These are phyloP conservation scores for Stachybotrys echinatus DNA, from an alignment of 2,329 filamentous ascomycete species.

Conservation along the genomic window DNA sequence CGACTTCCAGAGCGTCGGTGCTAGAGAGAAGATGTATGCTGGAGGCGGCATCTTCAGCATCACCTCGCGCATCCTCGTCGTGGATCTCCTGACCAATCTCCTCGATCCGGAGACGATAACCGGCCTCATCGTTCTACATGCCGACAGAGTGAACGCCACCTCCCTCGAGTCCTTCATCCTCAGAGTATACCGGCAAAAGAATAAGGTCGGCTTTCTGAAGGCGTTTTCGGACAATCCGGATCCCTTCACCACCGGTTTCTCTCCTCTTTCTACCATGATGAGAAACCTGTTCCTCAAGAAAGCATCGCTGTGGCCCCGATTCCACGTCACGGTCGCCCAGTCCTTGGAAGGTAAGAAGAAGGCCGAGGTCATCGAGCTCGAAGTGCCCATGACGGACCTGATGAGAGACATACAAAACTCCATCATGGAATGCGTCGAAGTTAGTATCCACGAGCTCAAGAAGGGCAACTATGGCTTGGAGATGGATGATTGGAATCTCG, in stretches of 20 bases:
- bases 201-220: conserved; percentile 89
- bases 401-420: conserved; percentile 95
- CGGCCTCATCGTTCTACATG: conserved; percentile 81
- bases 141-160: conserved; percentile 79
- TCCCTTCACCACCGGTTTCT: conserved; percentile 82
- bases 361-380: conserved; percentile 94
- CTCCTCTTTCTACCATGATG: conserved; percentile 85
- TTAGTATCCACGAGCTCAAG: conserved; percentile 88
- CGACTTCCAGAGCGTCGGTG: conserved; percentile 80
- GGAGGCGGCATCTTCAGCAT: conserved; percentile 91
- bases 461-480: conserved; percentile 86
- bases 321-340: conserved; percentile 84
- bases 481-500: conserved; percentile 95
- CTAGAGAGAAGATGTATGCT: conserved; percentile 86
- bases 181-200: conserved; percentile 88
- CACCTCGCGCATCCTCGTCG: conserved; percentile 90
- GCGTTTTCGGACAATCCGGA: conserved; percentile 94
- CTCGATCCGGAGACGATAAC: conserved; percentile 81
- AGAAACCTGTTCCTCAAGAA: conserved; percentile 83
- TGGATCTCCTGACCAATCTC: conserved; percentile 82
- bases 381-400: conserved; percentile 89
- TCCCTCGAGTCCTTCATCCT: conserved; percentile 93
- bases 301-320: conserved; percentile 85
- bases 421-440: conserved; percentile 92
- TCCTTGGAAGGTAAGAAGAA: conserved; percentile 88